Conservation (phyloP, 495 filamentous ascomycete species). For the Penicillium lagena region DNA sequence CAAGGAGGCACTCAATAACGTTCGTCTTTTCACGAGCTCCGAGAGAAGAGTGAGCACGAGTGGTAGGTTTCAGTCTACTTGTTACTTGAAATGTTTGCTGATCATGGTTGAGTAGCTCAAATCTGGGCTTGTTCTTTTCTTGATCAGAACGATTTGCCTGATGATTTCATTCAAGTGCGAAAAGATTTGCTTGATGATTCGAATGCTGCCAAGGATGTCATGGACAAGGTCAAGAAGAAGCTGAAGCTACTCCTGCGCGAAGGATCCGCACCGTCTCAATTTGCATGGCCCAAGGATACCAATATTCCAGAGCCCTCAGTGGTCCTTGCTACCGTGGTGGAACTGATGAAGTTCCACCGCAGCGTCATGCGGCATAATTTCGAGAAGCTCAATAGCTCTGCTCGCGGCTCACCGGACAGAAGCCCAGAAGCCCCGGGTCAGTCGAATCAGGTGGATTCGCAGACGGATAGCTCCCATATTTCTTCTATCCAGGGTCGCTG, state of each 20-base stretch:
- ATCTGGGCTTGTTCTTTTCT: conserved; percentile 93
- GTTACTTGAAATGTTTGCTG: conserved; percentile 5
- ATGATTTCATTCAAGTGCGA: conserved; percentile 77
- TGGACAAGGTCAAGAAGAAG: conserved; percentile 99
- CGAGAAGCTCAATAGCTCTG: conserved; percentile 61
- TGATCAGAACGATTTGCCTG: conserved; percentile 74
- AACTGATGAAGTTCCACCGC: conserved; percentile 96
- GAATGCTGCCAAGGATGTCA: conserved; percentile 98
- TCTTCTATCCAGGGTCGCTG: conserved; percentile 79
- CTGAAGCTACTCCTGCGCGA: conserved; percentile 83
- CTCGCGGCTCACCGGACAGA: neutral
- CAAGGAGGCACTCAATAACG: conserved; percentile 80
- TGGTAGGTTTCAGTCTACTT: conserved; percentile 37
- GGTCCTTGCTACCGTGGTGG: conserved; percentile 84
- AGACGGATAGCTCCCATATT: conserved; percentile 44
- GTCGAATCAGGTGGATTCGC: conserved; percentile 3
- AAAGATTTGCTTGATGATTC: conserved; percentile 96
- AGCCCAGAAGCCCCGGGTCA: conserved; percentile 26
- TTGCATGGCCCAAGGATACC: conserved; percentile 82
- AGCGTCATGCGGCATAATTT: conserved; percentile 92
- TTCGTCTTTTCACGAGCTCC: conserved; percentile 88
- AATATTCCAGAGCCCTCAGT: conserved; percentile 89
- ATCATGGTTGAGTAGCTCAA: conserved; percentile 52
- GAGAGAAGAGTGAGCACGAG: conserved; percentile 91
- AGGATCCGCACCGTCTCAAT: conserved; percentile 86